Conservation (phyloP, 2,329 filamentous ascomycete species). For the Fusarium equiseti region DNA sequence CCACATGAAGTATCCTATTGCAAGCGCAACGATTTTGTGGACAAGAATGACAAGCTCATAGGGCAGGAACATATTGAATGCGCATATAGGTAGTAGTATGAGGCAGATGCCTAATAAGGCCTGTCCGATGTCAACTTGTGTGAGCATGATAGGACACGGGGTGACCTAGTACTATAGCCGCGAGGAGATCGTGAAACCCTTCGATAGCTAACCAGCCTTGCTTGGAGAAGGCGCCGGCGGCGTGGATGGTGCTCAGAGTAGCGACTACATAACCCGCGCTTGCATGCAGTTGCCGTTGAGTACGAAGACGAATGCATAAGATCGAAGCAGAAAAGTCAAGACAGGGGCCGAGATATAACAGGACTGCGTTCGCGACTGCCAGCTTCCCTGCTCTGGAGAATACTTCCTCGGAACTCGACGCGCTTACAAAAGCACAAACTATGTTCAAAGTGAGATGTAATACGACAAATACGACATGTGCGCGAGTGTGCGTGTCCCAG, state of each 20-base stretch:
- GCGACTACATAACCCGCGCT: slow-evolving; percentile 8
- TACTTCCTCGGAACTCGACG: no score
- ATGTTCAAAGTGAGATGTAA: no score
- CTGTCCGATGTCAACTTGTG: not conserved
- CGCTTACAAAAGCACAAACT: no score
- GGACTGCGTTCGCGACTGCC: slow-evolving; percentile 11
- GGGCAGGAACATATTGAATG: slow-evolving; percentile 1
- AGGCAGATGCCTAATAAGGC: not conserved
- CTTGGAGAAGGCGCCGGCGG: not conserved
- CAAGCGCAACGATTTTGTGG: not conserved
- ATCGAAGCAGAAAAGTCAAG: slow-evolving; percentile 14
- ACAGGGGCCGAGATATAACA: slow-evolving; percentile 17
- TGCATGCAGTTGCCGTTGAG: slow-evolving; percentile 10
- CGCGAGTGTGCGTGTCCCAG: no score
- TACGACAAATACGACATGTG: no score
- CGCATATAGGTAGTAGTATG: not conserved
- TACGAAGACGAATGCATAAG: slow-evolving; percentile 11
- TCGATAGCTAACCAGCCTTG: slow-evolving; percentile 4
- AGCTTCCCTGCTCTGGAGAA: slow-evolving; percentile 16
- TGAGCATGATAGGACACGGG: not conserved
- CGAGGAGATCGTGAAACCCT: slow-evolving; percentile 3
- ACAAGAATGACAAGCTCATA: not conserved
- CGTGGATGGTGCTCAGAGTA: slow-evolving; percentile 16
- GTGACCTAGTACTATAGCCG: slow-evolving; percentile 12
- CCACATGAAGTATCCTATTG: slow-evolving; percentile 7